Evolutionary conservation across 2,329 filamentous ascomycete species (phyloP).

Genomic region (Fusarium equiseti): DNA sequence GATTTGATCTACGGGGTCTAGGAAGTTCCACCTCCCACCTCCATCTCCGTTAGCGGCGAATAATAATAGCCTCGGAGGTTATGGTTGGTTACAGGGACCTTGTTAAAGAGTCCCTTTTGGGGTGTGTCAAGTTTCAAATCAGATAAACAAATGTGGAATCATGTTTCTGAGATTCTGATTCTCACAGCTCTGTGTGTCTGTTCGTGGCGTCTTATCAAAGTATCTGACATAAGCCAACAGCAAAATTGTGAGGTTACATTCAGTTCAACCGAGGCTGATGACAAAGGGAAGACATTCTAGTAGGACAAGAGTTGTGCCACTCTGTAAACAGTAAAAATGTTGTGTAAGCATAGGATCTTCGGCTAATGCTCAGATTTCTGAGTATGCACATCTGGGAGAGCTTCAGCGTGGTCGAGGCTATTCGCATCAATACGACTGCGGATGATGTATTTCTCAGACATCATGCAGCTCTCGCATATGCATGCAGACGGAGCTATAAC

Average conservation of each 20-base stretch:
- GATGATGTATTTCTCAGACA: conserved; percentile 15
- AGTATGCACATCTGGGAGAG: background rate
- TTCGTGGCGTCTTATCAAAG: background rate
- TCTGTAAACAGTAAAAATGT: background rate
- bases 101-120: conserved; percentile 4
- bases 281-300: background rate
- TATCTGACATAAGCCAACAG: background rate
- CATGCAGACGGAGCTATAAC: conserved; percentile 16
- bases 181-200: background rate
- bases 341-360: background rate
- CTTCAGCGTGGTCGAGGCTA: background rate
- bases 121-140: conserved; percentile 5
- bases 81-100: conserved; percentile 14
- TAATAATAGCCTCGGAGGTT: background rate
- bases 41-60: conserved; percentile 27
- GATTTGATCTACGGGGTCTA: conserved; percentile 6
- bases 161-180: conserved; percentile 9
- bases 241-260: background rate
- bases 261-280: background rate
- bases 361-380: background rate
- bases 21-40: background rate
- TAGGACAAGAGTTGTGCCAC: background rate
- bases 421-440: conserved; percentile 14
- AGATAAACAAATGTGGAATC: conserved; percentile 29
- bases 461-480: conserved; percentile 23